A percentile compares a stretch with the other conserved stretches of the same genome.
phyloP scores from a whole-genome alignment of 2,329 filamentous ascomycete species.

The Dactylellina sp. region DNA sequence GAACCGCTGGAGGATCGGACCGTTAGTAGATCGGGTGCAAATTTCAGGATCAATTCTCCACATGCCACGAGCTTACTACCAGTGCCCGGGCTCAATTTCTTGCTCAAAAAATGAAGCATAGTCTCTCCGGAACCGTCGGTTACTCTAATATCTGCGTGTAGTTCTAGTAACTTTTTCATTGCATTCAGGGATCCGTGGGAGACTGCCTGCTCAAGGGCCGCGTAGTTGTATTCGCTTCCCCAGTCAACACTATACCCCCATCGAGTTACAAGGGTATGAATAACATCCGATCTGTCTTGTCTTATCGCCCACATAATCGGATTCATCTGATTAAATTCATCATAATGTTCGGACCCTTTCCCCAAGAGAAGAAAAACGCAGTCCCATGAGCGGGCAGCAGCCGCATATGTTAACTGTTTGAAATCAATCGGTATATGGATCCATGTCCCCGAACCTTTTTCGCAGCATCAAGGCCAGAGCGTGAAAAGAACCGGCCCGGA shows the following conservation, averaged over 20 bases:
- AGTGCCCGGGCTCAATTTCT: not conserved
- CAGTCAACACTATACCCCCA: not conserved
- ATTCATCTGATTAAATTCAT: not conserved
- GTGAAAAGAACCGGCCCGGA: too few species aligned
- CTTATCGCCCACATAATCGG: not conserved
- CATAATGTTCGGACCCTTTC: not conserved
- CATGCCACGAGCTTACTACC: not conserved
- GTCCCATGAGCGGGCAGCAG: too few species aligned
- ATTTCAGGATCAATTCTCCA: too few species aligned
- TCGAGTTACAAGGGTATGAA: conserved; percentile 3
- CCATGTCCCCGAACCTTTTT: too few species aligned
- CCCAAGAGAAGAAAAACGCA: too few species aligned
- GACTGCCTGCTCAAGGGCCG: not conserved
- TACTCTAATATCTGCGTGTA: not conserved
- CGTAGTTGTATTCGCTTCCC: not conserved
- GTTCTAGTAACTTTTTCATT: not conserved
- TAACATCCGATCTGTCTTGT: not conserved
- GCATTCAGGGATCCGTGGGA: not conserved
- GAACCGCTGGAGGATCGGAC: not conserved
- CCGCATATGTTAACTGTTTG: too few species aligned
- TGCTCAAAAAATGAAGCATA: not conserved
- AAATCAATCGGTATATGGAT: too few species aligned
- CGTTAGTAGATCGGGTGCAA: not conserved
- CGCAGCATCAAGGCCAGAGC: too few species aligned
- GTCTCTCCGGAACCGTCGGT: not conserved